Evolutionary conservation across 495 filamentous ascomycete genomes (phyloP).

Genomic region (Aspergillus steynii): DNA sequence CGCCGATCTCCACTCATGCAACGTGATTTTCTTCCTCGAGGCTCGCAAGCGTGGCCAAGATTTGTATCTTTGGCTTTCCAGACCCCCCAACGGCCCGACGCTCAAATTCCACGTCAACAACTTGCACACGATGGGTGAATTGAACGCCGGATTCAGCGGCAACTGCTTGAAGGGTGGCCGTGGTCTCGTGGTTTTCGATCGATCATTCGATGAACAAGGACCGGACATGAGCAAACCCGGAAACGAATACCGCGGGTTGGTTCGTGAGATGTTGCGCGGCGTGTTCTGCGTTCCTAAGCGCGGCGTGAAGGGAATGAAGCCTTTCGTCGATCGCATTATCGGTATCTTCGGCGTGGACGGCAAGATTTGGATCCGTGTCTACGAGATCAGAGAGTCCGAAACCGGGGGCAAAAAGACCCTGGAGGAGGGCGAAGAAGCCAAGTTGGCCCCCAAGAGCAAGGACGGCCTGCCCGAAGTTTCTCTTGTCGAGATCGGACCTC

Average conservation of each 20-base stretch:
- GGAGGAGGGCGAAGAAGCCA: conserved; percentile 34
- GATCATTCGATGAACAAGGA: conserved; percentile 70
- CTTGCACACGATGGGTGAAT: conserved; percentile 93
- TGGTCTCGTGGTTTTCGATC: conserved; percentile 93
- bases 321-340: conserved; percentile 94
- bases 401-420: conserved; percentile 33
- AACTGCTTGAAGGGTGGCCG: conserved; percentile 95
- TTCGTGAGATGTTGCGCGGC: conserved; percentile 78
- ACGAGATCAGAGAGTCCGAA: conserved; percentile 89
- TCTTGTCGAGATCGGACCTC: conserved; percentile 90
- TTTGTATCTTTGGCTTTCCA: conserved; percentile 90
- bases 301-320: conserved; percentile 82
- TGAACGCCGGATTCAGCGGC: conserved; percentile 81
- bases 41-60: conserved; percentile 87
- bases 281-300: conserved; percentile 90
- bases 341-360: conserved; percentile 89
- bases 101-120: conserved; percentile 65
- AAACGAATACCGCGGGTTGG: conserved; percentile 44
- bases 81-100: conserved; percentile 92
- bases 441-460: conserved; percentile 35
- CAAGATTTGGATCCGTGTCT: conserved; percentile 95
- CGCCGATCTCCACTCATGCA: conserved; percentile 97
- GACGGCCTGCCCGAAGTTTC: conserved; percentile 65
- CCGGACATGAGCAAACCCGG: conserved; percentile 44
- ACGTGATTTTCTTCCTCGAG: conserved; percentile 97